Conservation (phyloP, 257 asterid genomes). For the Agastache rugosa region DNA sequence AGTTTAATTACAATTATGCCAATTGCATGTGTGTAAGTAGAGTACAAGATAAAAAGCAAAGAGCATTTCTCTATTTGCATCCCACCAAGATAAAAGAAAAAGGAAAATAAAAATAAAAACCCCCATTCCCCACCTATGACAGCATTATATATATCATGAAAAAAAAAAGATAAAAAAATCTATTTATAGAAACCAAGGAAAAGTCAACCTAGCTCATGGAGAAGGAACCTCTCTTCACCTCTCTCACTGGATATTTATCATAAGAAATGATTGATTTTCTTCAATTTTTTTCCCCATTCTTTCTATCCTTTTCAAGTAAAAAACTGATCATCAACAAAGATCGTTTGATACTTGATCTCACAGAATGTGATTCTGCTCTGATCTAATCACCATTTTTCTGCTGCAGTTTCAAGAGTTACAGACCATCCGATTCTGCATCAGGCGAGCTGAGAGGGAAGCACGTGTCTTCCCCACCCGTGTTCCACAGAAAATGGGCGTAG, state of each 20-base stretch:
- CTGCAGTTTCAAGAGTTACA: slow-evolving; percentile 7
- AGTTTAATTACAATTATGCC: slow-evolving; percentile 63
- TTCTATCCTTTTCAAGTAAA: background rate
- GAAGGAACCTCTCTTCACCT: slow-evolving; percentile 30
- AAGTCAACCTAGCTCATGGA: slow-evolving; percentile 36
- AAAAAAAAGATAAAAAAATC: background rate
- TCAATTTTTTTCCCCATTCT: too few relatives aligned
- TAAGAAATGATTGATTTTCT: background rate
- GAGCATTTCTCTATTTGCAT: slow-evolving; percentile 31
- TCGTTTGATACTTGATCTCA: background rate
- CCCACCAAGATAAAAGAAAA: slow-evolving; percentile 25
- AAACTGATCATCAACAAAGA: slow-evolving; percentile 12
- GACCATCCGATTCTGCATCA: slow-evolving; percentile 40
- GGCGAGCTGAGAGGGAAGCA: slow-evolving; percentile 73
- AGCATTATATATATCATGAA: slow-evolving; percentile 1
- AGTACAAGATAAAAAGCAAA: slow-evolving; percentile 36
- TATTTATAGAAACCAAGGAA: slow-evolving; percentile 21
- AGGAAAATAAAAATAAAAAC: background rate
- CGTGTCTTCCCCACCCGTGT: slow-evolving; percentile 97
- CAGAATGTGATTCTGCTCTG: slow-evolving; percentile 2
- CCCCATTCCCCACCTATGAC: slow-evolving; percentile 9
- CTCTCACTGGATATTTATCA: slow-evolving; percentile 30
- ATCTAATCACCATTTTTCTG: background rate
- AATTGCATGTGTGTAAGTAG: slow-evolving; percentile 38
- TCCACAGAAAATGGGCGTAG: slow-evolving; percentile 94